Base-by-base conservation (phyloP, 1,284 basidiomycete genomes). In the Ceratobasidium papillatum region DNA sequence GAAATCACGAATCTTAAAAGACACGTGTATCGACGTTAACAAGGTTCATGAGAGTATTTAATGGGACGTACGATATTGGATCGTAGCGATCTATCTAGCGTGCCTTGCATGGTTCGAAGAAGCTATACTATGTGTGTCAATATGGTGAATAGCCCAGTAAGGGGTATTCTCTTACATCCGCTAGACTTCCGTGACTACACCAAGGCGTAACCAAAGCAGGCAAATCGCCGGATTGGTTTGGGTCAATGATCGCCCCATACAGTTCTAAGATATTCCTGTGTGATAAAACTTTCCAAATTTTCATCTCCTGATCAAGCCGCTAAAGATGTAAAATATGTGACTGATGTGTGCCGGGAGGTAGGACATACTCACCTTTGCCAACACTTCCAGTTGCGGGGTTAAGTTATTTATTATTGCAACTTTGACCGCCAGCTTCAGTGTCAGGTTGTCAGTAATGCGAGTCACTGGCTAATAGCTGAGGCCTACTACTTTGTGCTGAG, bases 221-320 rank as follows among this genome's bases (percentile, higher is more conserved):
- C 11, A 63, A 5, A 3, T 17, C 19, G 27, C 43, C 43, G 43
- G 27, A 45, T 17, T 32, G 38, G 25, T 9, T 3, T 22, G 58
- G 58, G n/a, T 63, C 61, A 22, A 32, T 14, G 25, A 38, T 47
- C 9, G 41, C 27, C 1, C 61, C 38, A 12, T 63, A 63, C 2
- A 63, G 43, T 22, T 47, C 61, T 41, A 63, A 41, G 47, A 63
- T 63, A 32, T 63, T 63, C 19, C 30, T 38, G 19, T 63, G 61
- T 12, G 38, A 45, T 19, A 63, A 41, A 11, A 11, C n/a, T 11
- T 41, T 63, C 61, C 61, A 63, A 0, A 47, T 43, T n/a, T 34
- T 7, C 22, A 63, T 63, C 27, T 63, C 61, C n/a, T 17, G 38
- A 7, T 38, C 43, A 12, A 63, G 25, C n/a, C 61, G 25, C 61